Base-by-base conservation (phyloP, 805 yeast genomes). In the Torulaspora quercuum region DNA sequence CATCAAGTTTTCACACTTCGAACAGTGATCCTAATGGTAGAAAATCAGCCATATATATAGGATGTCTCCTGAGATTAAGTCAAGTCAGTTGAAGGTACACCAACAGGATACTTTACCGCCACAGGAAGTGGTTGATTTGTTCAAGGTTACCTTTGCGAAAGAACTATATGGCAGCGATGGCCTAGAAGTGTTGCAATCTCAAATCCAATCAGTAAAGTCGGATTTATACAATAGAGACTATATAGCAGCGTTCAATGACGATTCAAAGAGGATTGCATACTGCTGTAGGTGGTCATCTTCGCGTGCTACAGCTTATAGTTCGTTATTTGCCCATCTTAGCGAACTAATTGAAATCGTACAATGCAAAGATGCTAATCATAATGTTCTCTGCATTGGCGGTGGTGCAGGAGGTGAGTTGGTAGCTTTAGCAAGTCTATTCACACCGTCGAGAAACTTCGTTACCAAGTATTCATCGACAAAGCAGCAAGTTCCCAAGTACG, bases 381-480 rank as follows among this genome's bases (percentile, higher is more conserved):
- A 63, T 3, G 73, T 80, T 0, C 56, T 86, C 22, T 75, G 81
- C 49, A 69, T 88, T 23, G 96, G 95, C 12, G 95, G 94, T 15
- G 96, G 96, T 22, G 95, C 95, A 0, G 85, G 90, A 4, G 84
- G 87, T 2, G 96, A 87, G 55, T 60, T 86, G 15, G 76, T 78
- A 20, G 74, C 75, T 0, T 52, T 85, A 27, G 75, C 76, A 1
- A 70, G 88, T 11, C 64, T 82, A 1, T 79, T 77, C 44, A 65
- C 68, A 2, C 60, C 65, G 26, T 39, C 55, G 4, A 46, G 61
- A 52, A 53, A 53, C 33, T 50, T 51, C 18, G 42, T 39, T 17
- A 45, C 50, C 3, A 44, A 53, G 16, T 49, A 48, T 32, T 25
- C 46, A 1, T 33, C 35, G 6, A 7, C 30, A 4, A 35, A 32